These are phyloP conservation scores for Fusarium sp. DNA, from an alignment of 2,329 filamentous ascomycete species.

Conservation along the genomic window DNA sequence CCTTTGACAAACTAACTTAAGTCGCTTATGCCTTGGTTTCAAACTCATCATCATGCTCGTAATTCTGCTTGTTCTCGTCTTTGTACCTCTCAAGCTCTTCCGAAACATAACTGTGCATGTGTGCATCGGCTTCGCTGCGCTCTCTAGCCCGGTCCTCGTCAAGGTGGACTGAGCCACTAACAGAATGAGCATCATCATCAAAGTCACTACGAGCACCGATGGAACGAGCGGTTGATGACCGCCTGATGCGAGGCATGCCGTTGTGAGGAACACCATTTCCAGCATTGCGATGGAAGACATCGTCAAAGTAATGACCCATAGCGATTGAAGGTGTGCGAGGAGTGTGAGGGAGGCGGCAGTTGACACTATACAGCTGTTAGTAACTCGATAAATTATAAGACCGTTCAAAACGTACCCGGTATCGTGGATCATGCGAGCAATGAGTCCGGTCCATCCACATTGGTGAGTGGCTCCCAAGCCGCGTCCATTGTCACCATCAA, in stretches of 20 bases:
- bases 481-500: conserved; percentile 90
- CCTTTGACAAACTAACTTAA: conserved; percentile 2
- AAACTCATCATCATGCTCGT: conserved; percentile 57
- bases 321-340: conserved; percentile 86
- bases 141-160: conserved; percentile 60
- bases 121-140: conserved; percentile 69
- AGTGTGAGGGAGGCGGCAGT: conserved; percentile 90
- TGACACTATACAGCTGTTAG: conserved; percentile 71
- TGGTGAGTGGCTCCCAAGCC: conserved; percentile 94
- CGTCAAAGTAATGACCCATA: conserved; percentile 95
- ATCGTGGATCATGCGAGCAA: conserved; percentile 97
- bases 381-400: neutral
- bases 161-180: conserved; percentile 48
- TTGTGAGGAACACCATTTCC: conserved; percentile 52
- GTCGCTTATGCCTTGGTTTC: conserved; percentile 54
- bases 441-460: conserved; percentile 94
- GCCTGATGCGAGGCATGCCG: conserved; percentile 69
- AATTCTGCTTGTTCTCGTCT: conserved; percentile 44
- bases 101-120: conserved; percentile 83
- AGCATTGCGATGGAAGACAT: conserved; percentile 71
- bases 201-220: conserved; percentile 88
- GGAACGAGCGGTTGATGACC: conserved; percentile 84
- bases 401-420: conserved; percentile 76
- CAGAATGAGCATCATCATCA: conserved; percentile 55
- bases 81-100: conserved; percentile 81